Evolutionary conservation across 2,329 filamentous ascomycete genomes (phyloP), one percentile per base, ranked within the genome.

Genomic region (Dothistroma septosporum): DNA sequence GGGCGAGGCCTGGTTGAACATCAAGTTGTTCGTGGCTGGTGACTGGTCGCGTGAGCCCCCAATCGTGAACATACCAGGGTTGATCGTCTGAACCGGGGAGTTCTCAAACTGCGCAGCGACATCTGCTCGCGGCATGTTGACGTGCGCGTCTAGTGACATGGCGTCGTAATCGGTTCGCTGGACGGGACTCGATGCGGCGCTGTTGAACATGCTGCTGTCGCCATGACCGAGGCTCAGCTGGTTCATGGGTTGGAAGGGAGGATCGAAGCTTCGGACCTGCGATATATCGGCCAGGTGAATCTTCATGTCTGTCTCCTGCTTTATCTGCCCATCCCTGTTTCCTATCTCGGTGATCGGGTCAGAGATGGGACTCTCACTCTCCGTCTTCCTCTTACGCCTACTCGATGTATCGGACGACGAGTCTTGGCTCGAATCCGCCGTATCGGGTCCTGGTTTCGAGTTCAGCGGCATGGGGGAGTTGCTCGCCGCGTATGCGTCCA

Each of bases 101-200:
- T 66, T 65, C 56, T 70, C 61, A 58, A 65, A 73, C 21, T 65
- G 64, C 8, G 63, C 60, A 31, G 63, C 60, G 24, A 60, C 61
- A 12, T 59, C 63, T 10, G 61, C 58, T 48, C 61, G 56, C 4
- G 65, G 65, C 61, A 68, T 65, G 35, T 66, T 60, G 55, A 69
- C 63, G 21, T 66, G 65, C 16, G 65, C 64, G 55, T 72, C 66
- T 32, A 72, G 58, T 10, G 67, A 68, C 64, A 73, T 67, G 57
- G 69, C 66, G 44, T 69, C 67, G 60, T 69, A 71, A 11, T 69
- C 68, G n/a, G 64, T 62, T 22, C 65, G 56, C 59, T 71, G 69
- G 19, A 69, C 65, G 10, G 85, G 83, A 62, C 83, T 87, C 66
- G 80, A 85, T 1, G 83, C 81, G 9, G 81, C 81, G 66, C 83